Evolutionary conservation across 345 rosid genomes (phyloP), one percentile per base, ranked within the genome.

Genomic region (Eucalyptus regnans): DNA sequence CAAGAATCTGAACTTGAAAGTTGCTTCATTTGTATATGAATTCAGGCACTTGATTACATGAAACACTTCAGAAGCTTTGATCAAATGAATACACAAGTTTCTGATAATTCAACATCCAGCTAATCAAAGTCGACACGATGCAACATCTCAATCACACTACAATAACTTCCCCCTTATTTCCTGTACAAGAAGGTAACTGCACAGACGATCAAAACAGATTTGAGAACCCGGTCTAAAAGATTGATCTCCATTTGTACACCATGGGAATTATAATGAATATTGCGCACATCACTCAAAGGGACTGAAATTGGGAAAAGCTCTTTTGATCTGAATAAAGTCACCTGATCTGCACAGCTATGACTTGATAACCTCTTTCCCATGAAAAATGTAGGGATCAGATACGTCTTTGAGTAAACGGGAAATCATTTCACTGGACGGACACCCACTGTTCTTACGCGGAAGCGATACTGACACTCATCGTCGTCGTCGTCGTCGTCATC

Each of bases 371-470:
- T 18, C 43, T 76, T 41, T 76, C 48, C 48, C 48, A 37, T 22
- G 83, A 76, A 76, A 76, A 76, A 76, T 71, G 81, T 5, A 71
- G 81, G 46, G 46, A 71, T 71, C 81, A 9, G 81, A 76, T 76
- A 3, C 3, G 3, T 37, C 27, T 71, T 71, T 17, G 83, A 76
- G 83, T 76, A 41, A 76, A 41, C 1, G 8, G 83, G 87, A 50
- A 56, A 86, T 96, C 93, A 97, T 91, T 96, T 96, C 62, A 97
- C 99, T 31, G 96, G 92, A 68, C 96, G 94, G 64, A 94, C 95
- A 66, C 98, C 98, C 27, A 94, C 96, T 37, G 97, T 96, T 93
- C 91, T 95, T 33, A 97, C 95, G 41, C 98, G 97, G 92, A 97
- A 97, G 52, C 97, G 92, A 89, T 94, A 97, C 91, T 94, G 97